Percentiles rank a stretch among this genome's conserved stretches.
phyloP scores from a whole-genome alignment of 1,284 basidiomycete genomes.

The Thecaphora frezii region DNA sequence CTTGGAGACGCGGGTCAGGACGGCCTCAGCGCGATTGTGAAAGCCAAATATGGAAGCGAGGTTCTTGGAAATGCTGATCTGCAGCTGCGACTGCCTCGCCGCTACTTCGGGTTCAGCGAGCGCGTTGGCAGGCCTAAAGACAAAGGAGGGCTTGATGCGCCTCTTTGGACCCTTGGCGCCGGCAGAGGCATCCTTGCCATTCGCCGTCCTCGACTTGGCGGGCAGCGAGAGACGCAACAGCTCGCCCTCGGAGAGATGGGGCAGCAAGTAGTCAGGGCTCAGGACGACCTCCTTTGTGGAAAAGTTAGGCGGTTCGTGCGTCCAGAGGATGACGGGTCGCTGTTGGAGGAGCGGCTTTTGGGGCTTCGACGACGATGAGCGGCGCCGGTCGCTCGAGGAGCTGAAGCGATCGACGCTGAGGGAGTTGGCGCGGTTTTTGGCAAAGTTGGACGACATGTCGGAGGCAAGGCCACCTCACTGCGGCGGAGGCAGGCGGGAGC shows the following conservation, averaged over 20 bases:
- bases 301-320: slow-evolving; percentile 56
- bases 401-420: slow-evolving; percentile 36
- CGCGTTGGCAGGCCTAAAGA: slow-evolving; percentile 45
- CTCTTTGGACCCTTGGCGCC: slow-evolving; percentile 5
- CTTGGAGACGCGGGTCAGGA: slow-evolving; percentile 41
- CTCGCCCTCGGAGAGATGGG: slow-evolving; percentile 45
- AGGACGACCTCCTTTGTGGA: slow-evolving; percentile 51
- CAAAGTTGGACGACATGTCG: background rate
- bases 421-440: slow-evolving; percentile 22
- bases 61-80: slow-evolving; percentile 46
- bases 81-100: slow-evolving; percentile 42
- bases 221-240: slow-evolving; percentile 44
- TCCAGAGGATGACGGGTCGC: slow-evolving; percentile 48
- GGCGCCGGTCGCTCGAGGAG: slow-evolving; percentile 23
- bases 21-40: slow-evolving; percentile 48
- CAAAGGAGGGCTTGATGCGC: slow-evolving; percentile 31
- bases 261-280: slow-evolving; percentile 45
- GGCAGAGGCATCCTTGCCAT: slow-evolving; percentile 12
- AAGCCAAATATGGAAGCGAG: slow-evolving; percentile 47
- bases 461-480: too few species aligned
- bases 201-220: slow-evolving; percentile 8
- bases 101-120: slow-evolving; percentile 43
- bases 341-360: slow-evolving; percentile 33
- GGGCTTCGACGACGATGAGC: slow-evolving; percentile 22
- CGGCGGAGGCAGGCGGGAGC: too few species aligned